Evolutionary conservation across 129 eudicot species (phyloP), one percentile per base, ranked within the genome.

Genomic region (Artemisia tridentata): DNA sequence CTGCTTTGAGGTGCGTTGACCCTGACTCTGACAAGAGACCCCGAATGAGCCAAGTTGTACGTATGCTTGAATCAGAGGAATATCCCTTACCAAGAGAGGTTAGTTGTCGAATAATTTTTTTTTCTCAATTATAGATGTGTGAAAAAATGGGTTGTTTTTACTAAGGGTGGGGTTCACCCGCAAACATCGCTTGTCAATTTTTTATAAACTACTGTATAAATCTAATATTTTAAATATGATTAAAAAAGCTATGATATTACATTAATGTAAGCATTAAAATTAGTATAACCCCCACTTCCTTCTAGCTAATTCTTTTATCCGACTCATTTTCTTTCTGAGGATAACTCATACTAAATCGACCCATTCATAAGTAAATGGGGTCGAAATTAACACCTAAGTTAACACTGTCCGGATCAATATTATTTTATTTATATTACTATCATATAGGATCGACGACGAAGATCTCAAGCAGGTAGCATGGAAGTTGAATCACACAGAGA

Each of bases 71-170:
- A 72, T 86, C 96, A 16, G 96, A 90, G 75, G 96, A 90, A 80
- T 90, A 89, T 84, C 92, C 96, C 64, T 84, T 89, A 78, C 92
- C 92, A 69, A 86, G 96, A 80, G 96, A 86, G 96, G 96, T 88
- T 51, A 18, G 86, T 80, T 46, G 23, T 38, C 11, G 2, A 38
- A 38, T 38, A 38, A 38, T 7, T 38, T 0, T 4, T 20, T 4
- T 11, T 50, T 34, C 31, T 43, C 12, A 49, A 29, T 17, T 14
- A 6, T 15, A 14, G 27, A 14, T 14, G 23, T 19, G 47, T 61
- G 66, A 15, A 45, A 61, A 27, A 59, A 23, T 29, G 66, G 46
- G 31, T 12, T 14, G n/a, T 15, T 51, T 51, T 4, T 15, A 51
- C 56, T 6, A 51, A 17, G 46, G 12, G 59, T 17, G 13, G 65